These are phyloP conservation scores for Backusella tuberculispora DNA, from an alignment of 192 early-diverging fungal genomes.

Conservation along the genomic window DNA sequence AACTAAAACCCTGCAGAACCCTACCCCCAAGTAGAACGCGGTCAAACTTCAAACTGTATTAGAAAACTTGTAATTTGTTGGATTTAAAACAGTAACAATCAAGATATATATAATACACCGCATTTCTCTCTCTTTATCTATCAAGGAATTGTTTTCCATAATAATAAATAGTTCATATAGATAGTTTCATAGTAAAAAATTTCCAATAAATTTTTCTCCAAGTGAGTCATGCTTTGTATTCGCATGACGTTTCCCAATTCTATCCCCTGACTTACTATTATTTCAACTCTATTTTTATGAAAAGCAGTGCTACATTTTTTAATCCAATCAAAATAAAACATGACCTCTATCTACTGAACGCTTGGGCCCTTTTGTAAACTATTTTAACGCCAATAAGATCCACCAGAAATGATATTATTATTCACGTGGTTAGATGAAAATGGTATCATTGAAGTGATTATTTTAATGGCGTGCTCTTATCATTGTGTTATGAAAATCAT, in stretches of 20 bases:
- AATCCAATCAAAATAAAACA: slow-evolving; percentile 2
- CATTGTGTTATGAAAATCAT: too few relatives aligned
- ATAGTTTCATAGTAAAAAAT: too few relatives aligned
- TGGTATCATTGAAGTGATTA: background rate
- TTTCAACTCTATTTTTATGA: background rate
- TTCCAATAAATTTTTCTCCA: too few relatives aligned
- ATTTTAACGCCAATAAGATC: background rate
- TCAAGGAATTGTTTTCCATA: too few relatives aligned
- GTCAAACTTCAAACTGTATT: background rate
- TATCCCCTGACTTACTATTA: background rate
- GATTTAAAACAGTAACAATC: background rate
- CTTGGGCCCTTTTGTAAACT: background rate
- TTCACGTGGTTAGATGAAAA: background rate
- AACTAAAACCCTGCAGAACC: background rate
- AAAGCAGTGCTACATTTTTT: background rate
- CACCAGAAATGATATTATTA: background rate
- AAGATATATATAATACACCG: background rate
- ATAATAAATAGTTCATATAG: too few relatives aligned
- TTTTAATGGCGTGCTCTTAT: background rate
- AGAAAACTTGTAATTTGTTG: background rate
- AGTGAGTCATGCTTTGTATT: slow-evolving; percentile 6
- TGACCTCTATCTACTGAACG: slow-evolving; percentile 10
- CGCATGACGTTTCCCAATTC: background rate
- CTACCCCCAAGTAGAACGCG: background rate
- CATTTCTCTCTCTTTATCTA: too few relatives aligned